These are phyloP conservation scores for Leccinellum luteum DNA, from an alignment of 768 basidiomycete species.

Conservation along the genomic window DNA sequence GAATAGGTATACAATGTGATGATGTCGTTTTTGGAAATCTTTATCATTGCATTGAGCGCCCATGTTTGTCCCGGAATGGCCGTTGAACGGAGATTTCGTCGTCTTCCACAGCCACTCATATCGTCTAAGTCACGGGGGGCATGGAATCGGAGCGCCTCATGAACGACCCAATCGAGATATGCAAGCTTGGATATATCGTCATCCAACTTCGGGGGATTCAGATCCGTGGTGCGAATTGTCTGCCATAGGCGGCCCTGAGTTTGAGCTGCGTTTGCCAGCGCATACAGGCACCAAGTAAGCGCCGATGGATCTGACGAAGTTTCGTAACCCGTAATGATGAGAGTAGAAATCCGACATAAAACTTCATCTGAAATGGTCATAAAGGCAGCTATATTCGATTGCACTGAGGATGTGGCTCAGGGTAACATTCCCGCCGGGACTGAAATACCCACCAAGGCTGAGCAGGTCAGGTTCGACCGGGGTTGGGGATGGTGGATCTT, in stretches of 20 bases:
- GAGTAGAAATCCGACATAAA: slow-evolving; percentile 61
- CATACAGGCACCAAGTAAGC: slow-evolving; percentile 62
- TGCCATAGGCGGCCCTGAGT: slow-evolving; percentile 48
- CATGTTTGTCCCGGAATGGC: slow-evolving; percentile 33
- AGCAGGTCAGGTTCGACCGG: slow-evolving; percentile 42
- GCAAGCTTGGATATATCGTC: slow-evolving; percentile 40
- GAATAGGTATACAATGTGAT: slow-evolving; percentile 60
- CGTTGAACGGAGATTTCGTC: slow-evolving; percentile 51
- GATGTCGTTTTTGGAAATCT: slow-evolving; percentile 48
- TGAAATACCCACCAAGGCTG: slow-evolving; percentile 44
- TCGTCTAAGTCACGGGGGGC: slow-evolving; percentile 57
- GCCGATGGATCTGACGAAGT: slow-evolving; percentile 51
- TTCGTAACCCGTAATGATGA: slow-evolving; percentile 65
- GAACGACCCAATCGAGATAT: slow-evolving; percentile 61
- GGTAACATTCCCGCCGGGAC: neutral
- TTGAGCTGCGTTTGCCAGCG: slow-evolving; percentile 45
- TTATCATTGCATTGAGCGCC: slow-evolving; percentile 32
- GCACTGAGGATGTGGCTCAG: slow-evolving; percentile 39
- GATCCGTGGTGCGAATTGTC: slow-evolving; percentile 37
- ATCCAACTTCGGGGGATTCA: slow-evolving; percentile 16
- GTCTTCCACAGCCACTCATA: slow-evolving; percentile 48
- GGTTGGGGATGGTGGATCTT: slow-evolving; percentile 6
- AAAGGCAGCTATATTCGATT: slow-evolving; percentile 50
- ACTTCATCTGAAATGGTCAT: slow-evolving; percentile 57
- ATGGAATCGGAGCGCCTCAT: slow-evolving; percentile 54